A percentile compares a stretch with the other conserved stretches of the same genome.
Conservation (phyloP, 352 stramenopile species). For the Globisporangium carolinianum region DNA sequence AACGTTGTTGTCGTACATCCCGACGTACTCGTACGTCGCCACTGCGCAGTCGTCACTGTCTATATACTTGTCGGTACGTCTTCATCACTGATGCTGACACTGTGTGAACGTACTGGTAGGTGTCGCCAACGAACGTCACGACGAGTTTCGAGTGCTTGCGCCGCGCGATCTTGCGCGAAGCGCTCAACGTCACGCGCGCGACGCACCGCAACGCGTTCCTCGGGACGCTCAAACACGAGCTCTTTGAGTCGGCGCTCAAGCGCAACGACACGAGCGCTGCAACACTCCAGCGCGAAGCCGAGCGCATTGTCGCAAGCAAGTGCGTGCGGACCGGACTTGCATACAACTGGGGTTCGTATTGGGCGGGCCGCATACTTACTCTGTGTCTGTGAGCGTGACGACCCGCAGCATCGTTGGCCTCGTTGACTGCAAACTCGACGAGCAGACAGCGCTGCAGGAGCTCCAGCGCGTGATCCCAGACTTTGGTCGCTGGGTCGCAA, state of each 20-base stretch:
- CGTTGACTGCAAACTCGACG: conserved; percentile 55
- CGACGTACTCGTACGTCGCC: conserved; percentile 53
- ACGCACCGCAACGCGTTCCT: conserved; percentile 61
- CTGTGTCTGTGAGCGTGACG: neutral
- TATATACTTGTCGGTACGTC: neutral
- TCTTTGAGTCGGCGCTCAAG: conserved; percentile 62
- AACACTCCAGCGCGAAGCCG: conserved; percentile 32
- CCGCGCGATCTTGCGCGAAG: conserved; percentile 60
- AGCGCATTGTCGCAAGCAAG: conserved; percentile 52
- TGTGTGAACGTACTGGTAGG: conserved; percentile 19
- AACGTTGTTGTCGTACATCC: conserved; percentile 67
- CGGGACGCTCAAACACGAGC: conserved; percentile 78
- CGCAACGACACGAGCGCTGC: conserved; percentile 22
- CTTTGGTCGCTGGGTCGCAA: conserved; percentile 41
- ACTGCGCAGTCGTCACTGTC: neutral
- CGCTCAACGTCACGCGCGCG: conserved; percentile 42
- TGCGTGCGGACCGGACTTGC: conserved; percentile 15
- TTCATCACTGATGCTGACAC: neutral
- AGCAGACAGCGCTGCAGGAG: conserved; percentile 49
- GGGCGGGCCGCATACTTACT: neutral
- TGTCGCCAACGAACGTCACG: conserved; percentile 76
- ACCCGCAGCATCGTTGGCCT: conserved; percentile 49
- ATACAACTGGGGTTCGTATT: no score
- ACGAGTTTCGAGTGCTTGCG: conserved; percentile 71
- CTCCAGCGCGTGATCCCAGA: conserved; percentile 48